Evolutionary conservation across 2,329 filamentous ascomycete genomes (phyloP).

Genomic region (Cladosporium sphaerospermum): DNA sequence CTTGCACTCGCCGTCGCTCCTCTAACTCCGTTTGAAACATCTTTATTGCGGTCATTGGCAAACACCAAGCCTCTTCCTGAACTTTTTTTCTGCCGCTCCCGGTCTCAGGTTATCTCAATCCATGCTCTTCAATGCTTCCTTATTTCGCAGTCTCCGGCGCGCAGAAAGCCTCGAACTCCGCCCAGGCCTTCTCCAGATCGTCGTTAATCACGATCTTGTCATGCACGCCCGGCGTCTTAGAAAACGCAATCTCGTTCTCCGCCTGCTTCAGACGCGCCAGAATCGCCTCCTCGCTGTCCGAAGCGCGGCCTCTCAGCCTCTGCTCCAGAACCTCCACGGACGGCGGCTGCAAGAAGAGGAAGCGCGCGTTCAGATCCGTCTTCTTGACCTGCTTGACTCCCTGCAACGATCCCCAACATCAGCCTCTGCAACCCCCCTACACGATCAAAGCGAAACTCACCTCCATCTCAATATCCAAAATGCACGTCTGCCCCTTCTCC

Average conservation of each 20-base stretch:
- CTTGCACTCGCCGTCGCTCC: too few relatives aligned
- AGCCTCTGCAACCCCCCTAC: neutral
- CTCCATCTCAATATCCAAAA: conserved; percentile 97
- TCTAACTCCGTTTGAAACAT: too few relatives aligned
- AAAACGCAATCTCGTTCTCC: conserved; percentile 66
- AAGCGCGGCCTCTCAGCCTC: conserved; percentile 66
- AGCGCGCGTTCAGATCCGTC: conserved; percentile 67
- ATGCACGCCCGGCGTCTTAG: conserved; percentile 60
- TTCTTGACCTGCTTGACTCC: conserved; percentile 90
- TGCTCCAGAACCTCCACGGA: conserved; percentile 66
- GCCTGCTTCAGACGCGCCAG: conserved; percentile 66
- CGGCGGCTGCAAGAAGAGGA: conserved; percentile 79
- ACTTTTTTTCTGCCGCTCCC: too few relatives aligned
- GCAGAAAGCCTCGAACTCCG: conserved; percentile 38
- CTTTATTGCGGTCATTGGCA: too few relatives aligned
- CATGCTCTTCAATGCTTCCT: too few relatives aligned
- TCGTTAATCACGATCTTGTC: conserved; percentile 63
- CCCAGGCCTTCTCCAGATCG: conserved; percentile 53
- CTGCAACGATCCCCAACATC: conserved; percentile 29
- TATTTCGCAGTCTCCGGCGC: conserved; percentile 18
- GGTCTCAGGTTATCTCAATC: too few relatives aligned
- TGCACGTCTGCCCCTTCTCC: conserved; percentile 63
- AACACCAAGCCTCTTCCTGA: too few relatives aligned
- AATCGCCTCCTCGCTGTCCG: conserved; percentile 69
- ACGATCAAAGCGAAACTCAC: conserved; percentile 35